Evolutionary conservation across 2,329 filamentous ascomycete genomes (phyloP).

Genomic region (Pseudogymnoascus sp.): DNA sequence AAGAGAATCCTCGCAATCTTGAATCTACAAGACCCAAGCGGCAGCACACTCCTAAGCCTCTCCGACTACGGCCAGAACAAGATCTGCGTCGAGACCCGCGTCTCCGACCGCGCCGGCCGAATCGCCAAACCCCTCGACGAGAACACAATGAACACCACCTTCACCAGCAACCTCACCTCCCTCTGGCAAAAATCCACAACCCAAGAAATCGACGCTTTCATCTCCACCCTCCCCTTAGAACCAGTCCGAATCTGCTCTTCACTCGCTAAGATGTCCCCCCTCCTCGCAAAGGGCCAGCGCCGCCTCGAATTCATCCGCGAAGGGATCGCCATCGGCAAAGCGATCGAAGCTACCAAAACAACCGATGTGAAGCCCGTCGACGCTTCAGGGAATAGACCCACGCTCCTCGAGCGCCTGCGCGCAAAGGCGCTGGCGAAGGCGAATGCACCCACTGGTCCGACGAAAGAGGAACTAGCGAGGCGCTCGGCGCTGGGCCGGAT

Average conservation of each 20-base stretch:
- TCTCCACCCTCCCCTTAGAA: conserved; percentile 49
- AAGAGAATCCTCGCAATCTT: conserved; percentile 60
- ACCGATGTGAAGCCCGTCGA: conserved; percentile 14
- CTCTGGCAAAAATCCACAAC: conserved; percentile 34
- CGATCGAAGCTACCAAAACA: conserved; percentile 23
- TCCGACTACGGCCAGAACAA: conserved; percentile 47
- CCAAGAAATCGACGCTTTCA: conserved; percentile 34
- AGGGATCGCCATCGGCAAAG: conserved; percentile 39
- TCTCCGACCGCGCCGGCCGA: conserved; percentile 17
- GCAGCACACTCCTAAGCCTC: conserved; percentile 34
- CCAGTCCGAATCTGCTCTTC: conserved; percentile 46
- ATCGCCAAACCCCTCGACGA: conserved; percentile 40
- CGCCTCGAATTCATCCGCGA: conserved; percentile 63
- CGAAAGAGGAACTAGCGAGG: conserved; percentile 50
- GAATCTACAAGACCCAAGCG: conserved; percentile 18
- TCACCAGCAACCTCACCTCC: conserved; percentile 43
- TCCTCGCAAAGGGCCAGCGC: conserved; percentile 59
- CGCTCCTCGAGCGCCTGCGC: conserved; percentile 68
- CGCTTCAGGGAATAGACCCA: conserved; percentile 43
- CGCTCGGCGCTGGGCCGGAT: conserved; percentile 59
- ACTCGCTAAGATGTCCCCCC: conserved; percentile 44
- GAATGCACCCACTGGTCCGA: conserved; percentile 36
- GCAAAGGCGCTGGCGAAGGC: conserved; percentile 55
- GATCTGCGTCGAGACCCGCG: conserved; percentile 50
- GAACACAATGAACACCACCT: conserved; percentile 45